Evolutionary conservation across 441 rosid species (phyloP).

Genomic region (Flueggea neowawraea): DNA sequence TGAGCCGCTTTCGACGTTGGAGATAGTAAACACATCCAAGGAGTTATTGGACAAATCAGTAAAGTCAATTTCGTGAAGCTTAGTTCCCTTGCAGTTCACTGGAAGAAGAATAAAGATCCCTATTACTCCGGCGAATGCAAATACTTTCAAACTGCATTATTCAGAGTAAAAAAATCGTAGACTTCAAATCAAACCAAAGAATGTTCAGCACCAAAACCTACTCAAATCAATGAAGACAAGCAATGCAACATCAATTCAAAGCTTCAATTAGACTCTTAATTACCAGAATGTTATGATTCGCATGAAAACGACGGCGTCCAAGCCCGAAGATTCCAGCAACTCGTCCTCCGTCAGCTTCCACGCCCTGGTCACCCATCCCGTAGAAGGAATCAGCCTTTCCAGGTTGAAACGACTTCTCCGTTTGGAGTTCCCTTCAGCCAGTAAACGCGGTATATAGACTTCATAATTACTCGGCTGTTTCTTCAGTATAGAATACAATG

Average conservation of each 20-base stretch:
- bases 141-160: conserved; percentile 80
- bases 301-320: conserved; percentile 89
- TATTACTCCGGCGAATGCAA: conserved; percentile 80
- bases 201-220: conserved; percentile 6
- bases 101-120: conserved; percentile 92
- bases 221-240: conserved; percentile 4
- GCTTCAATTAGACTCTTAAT: background rate
- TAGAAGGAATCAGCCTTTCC: conserved; percentile 72
- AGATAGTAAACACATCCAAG: conserved; percentile 82
- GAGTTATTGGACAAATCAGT: conserved; percentile 65
- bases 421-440: conserved; percentile 61
- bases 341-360: conserved; percentile 75
- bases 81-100: conserved; percentile 72
- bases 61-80: conserved; percentile 60
- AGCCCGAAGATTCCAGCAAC: conserved; percentile 56
- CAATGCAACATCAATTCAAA: background rate
- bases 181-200: no score
- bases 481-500: conserved; percentile 72
- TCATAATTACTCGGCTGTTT: conserved; percentile 71
- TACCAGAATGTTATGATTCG: conserved; percentile 82
- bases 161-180: conserved; percentile 28
- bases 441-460: conserved; percentile 72
- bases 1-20: conserved; percentile 69
- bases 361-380: conserved; percentile 80
- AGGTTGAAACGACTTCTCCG: conserved; percentile 57